Evolutionary conservation across 2,329 filamentous ascomycete genomes (phyloP).

Genomic region (Penicillium carneum): DNA sequence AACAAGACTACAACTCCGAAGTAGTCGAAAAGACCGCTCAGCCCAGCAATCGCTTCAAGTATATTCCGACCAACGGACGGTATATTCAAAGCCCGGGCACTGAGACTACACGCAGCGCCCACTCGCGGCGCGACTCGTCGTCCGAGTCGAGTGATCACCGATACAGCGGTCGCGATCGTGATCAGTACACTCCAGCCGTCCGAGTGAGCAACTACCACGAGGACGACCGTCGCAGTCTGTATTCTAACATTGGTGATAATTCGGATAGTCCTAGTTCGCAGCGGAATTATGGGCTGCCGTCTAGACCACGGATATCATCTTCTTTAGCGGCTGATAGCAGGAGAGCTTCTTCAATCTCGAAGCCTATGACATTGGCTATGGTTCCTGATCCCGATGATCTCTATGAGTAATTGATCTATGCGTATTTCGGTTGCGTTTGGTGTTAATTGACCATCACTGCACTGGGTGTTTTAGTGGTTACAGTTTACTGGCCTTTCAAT

Average conservation of each 20-base stretch:
- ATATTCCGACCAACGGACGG: slow-evolving; percentile 41
- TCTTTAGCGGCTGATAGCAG: slow-evolving; percentile 35
- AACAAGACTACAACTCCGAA: slow-evolving; percentile 42
- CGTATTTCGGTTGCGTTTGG: background rate
- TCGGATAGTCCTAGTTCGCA: slow-evolving; percentile 23
- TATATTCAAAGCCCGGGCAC: slow-evolving; percentile 36
- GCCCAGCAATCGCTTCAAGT: slow-evolving; percentile 37
- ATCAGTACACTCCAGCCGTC: background rate
- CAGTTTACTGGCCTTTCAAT: background rate
- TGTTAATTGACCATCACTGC: slow-evolving; percentile 11
- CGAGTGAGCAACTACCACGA: slow-evolving; percentile 18
- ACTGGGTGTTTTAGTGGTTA: slow-evolving; percentile 3
- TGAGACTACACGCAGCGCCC: slow-evolving; percentile 7
- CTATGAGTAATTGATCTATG: slow-evolving; percentile 37
- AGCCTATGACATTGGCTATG: slow-evolving; percentile 46
- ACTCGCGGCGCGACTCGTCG: slow-evolving; percentile 24
- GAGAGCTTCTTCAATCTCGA: slow-evolving; percentile 28
- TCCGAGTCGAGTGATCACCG: slow-evolving; percentile 16
- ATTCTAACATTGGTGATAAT: slow-evolving; percentile 24
- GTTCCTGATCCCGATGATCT: slow-evolving; percentile 49
- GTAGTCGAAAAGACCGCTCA: slow-evolving; percentile 34
- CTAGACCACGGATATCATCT: slow-evolving; percentile 26
- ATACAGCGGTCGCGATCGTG: slow-evolving; percentile 15
- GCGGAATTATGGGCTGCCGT: slow-evolving; percentile 24
- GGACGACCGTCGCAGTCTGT: slow-evolving; percentile 26